Conservation (phyloP, 345 rosid species). For the Bruguiera sexangula region DNA sequence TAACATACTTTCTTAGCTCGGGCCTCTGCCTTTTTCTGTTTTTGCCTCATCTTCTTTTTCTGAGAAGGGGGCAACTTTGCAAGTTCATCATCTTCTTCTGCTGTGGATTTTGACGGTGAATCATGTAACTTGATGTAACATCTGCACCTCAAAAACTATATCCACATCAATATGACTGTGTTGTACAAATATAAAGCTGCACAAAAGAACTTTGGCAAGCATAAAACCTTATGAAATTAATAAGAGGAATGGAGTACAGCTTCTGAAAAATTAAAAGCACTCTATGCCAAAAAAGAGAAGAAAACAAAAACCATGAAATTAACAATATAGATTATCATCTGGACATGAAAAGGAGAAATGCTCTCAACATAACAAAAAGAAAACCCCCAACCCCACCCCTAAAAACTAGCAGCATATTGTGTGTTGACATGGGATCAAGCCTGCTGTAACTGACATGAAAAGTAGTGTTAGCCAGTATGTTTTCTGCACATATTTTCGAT, state of each 20-base stretch:
- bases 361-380: too few relatives aligned
- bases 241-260: not conserved
- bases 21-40: slow-evolving; percentile 93
- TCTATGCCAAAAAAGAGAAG: not conserved
- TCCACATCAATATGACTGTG: not conserved
- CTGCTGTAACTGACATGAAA: too few relatives aligned
- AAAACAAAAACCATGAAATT: too few relatives aligned
- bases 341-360: too few relatives aligned
- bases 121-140: slow-evolving; percentile 86
- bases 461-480: too few relatives aligned
- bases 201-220: not conserved
- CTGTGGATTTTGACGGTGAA: slow-evolving; percentile 65
- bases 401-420: too few relatives aligned
- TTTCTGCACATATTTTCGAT: too few relatives aligned
- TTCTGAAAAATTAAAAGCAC: not conserved
- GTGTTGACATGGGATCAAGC: too few relatives aligned
- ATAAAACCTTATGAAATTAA: not conserved
- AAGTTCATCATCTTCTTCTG: slow-evolving; percentile 74
- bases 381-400: too few relatives aligned
- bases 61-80: slow-evolving; percentile 84
- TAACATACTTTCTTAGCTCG: slow-evolving; percentile 84
- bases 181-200: not conserved
- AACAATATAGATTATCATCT: too few relatives aligned
- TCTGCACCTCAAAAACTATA: slow-evolving; percentile 44
- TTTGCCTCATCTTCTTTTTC: slow-evolving; percentile 86